Base-by-base conservation (phyloP, 2,329 filamentous ascomycete genomes). In the Acephala macrosclerotiorum region DNA sequence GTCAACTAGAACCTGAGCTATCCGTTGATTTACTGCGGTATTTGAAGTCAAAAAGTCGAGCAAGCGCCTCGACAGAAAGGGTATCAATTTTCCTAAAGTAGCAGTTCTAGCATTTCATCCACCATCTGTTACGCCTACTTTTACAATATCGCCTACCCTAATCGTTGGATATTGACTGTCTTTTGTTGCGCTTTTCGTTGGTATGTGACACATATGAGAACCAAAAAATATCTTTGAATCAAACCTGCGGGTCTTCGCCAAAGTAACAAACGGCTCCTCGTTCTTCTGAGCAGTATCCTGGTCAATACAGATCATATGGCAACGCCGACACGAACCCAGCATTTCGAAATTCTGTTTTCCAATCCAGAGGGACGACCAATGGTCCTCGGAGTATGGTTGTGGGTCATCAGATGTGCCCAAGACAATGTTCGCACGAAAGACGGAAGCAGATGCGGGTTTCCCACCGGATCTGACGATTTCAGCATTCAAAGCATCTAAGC, bases 231-330 rank as follows among this genome's bases (percentile, higher is more conserved):
- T 91, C 78, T 94, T 94, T 1, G 94, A 93, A 60, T 92, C 89
- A 69, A 93, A 89, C 64, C 92, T 87, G 71, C 96, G 87, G 12
- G 93, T 97, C 81, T 96, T 97, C 1, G 92, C 90, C 65, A 99
- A 80, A 0, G 94, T 97, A 3, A 91, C 87, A 75, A 96, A 97
- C 0, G 96, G 96, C 77, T 98, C 96, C 68, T 93, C 88, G 69
- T 89, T 88, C 76, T 89, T 91, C 68, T 88, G 84, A 0, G 89
- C 94, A 14, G 91, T 97, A 56, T 88, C 82, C 77, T 97, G 96
- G 74, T 99, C 90, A 55, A 98, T 88, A 76, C 95, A 97, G 11
- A 99, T 91, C 94, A 99, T 98, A 77, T 97, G 94, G 73, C 96
- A 99, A 66, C 96, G 84, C 66, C 93, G 87, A 74, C 96, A 99